Conservation (phyloP, 768 basidiomycete genomes). For the Candolleomyces aberdarensis region DNA sequence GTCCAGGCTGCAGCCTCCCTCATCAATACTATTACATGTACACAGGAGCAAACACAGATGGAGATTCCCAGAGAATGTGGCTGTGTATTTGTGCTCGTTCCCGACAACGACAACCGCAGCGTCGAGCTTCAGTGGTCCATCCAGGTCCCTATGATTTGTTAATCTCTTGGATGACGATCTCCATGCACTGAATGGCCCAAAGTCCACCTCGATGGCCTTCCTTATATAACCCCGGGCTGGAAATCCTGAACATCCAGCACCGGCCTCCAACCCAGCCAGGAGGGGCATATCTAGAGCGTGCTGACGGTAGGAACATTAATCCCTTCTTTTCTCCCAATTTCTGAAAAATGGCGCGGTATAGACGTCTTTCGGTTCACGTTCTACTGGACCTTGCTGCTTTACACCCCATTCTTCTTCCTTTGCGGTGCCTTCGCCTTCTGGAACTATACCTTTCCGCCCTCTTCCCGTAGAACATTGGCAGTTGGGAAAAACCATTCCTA, state of each 20-base stretch:
- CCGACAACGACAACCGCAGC: too few species aligned
- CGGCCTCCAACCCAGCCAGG: slow-evolving; percentile 34
- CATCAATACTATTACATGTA: too few species aligned
- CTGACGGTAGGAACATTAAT: slow-evolving; percentile 27
- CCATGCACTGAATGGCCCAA: not conserved
- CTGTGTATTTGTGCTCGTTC: too few species aligned
- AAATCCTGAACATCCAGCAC: slow-evolving; percentile 43
- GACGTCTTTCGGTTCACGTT: slow-evolving; percentile 53
- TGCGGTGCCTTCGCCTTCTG: slow-evolving; percentile 50
- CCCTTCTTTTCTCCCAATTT: not conserved
- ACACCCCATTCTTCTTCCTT: slow-evolving; percentile 46
- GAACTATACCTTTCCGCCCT: slow-evolving; percentile 49
- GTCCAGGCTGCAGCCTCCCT: too few species aligned
- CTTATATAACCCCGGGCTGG: slow-evolving; percentile 48
- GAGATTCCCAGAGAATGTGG: too few species aligned
- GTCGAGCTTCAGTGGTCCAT: too few species aligned
- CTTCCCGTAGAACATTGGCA: not conserved
- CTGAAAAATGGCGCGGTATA: slow-evolving; percentile 14
- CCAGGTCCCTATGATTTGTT: too few species aligned
- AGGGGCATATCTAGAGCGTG: slow-evolving; percentile 41
- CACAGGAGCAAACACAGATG: too few species aligned
- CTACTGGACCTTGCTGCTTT: slow-evolving; percentile 50
- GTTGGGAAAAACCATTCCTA: not conserved
- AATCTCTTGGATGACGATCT: not conserved
- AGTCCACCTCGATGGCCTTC: slow-evolving; percentile 43